A percentile compares a stretch with the other conserved stretches of the same genome.
phyloP scores from a whole-genome alignment of 2,329 filamentous ascomycete species.

The Lachnellula arida region DNA sequence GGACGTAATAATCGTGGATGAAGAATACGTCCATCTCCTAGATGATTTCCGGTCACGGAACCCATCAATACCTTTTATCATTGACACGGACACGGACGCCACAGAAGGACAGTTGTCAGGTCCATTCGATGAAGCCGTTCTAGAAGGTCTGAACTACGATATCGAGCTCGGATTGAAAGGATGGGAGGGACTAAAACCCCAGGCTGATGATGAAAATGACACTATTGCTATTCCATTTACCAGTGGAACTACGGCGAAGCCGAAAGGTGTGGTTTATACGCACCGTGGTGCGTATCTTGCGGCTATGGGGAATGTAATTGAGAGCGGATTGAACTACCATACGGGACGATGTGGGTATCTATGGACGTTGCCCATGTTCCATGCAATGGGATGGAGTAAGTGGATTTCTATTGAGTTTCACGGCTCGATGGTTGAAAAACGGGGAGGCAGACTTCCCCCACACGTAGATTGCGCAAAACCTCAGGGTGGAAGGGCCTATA shows the following conservation, averaged over 20 bases:
- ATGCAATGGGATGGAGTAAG: constrained; percentile 49
- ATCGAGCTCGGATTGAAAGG: constrained; percentile 58
- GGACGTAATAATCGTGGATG: constrained; percentile 81
- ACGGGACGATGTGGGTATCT: constrained; percentile 72
- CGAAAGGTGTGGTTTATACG: constrained; percentile 91
- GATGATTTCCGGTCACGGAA: constrained; percentile 58
- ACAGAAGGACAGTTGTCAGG: constrained; percentile 69
- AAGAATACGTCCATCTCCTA: constrained; percentile 70
- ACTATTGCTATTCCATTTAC: constrained; percentile 89
- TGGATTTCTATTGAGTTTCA: neutral
- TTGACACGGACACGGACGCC: constrained; percentile 78
- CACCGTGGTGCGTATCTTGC: constrained; percentile 86
- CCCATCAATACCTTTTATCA: constrained; percentile 62
- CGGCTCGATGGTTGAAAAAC: neutral
- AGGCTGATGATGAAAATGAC: constrained; percentile 67
- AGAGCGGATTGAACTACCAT: constrained; percentile 74
- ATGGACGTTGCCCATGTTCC: constrained; percentile 88
- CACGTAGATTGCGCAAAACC: too few relatives aligned
- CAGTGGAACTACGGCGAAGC: constrained; percentile 83
- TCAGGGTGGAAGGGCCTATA: too few relatives aligned
- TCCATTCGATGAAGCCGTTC: constrained; percentile 76
- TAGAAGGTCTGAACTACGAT: constrained; percentile 76
- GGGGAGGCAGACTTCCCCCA: too few relatives aligned
- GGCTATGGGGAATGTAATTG: constrained; percentile 77
- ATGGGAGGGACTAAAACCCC: constrained; percentile 71